phyloP scores from a whole-genome alignment of 768 basidiomycete species.

The Russula compacta region DNA sequence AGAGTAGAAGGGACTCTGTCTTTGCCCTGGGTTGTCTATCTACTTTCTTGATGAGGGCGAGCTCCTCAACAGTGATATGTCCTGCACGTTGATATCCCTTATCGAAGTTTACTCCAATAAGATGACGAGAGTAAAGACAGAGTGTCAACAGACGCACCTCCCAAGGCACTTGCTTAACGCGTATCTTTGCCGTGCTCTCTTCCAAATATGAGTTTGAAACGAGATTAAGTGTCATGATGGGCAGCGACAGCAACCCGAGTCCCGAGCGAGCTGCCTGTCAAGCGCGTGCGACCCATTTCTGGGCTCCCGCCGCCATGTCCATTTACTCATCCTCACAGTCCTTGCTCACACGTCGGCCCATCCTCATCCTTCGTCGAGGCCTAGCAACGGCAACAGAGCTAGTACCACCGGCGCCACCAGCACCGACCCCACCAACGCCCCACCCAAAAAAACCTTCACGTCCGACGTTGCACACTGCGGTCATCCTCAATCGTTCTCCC shows the following conservation, averaged over 20 bases:
- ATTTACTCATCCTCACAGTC: not conserved
- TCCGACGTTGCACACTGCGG: conserved; percentile 42
- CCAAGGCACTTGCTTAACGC: conserved; percentile 90
- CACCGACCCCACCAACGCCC: not conserved
- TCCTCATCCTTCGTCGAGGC: not conserved
- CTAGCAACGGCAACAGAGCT: conserved; percentile 17
- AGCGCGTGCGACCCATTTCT: not conserved
- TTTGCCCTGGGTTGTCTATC: conserved; percentile 70
- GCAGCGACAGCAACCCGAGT: not conserved
- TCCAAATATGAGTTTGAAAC: conserved; percentile 81
- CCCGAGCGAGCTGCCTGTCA: not conserved
- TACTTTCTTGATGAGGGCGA: conserved; percentile 81
- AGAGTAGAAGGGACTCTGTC: conserved; percentile 67
- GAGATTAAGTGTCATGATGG: conserved; percentile 60
- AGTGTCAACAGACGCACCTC: conserved; percentile 48
- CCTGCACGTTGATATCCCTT: conserved; percentile 95
- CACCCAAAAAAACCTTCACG: conserved; percentile 14
- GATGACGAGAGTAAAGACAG: not conserved
- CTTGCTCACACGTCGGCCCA: not conserved
- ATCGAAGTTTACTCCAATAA: not conserved
- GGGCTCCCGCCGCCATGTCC: not conserved
- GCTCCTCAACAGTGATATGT: conserved; percentile 80
- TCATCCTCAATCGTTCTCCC: conserved; percentile 72
- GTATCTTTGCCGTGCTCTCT: conserved; percentile 79
- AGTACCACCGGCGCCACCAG: not conserved